Percentiles rank a stretch among this genome's conserved stretches.
phyloP scores from a whole-genome alignment of 148 eudicot genomes.

The Mesembryanthemum crystallinum region DNA sequence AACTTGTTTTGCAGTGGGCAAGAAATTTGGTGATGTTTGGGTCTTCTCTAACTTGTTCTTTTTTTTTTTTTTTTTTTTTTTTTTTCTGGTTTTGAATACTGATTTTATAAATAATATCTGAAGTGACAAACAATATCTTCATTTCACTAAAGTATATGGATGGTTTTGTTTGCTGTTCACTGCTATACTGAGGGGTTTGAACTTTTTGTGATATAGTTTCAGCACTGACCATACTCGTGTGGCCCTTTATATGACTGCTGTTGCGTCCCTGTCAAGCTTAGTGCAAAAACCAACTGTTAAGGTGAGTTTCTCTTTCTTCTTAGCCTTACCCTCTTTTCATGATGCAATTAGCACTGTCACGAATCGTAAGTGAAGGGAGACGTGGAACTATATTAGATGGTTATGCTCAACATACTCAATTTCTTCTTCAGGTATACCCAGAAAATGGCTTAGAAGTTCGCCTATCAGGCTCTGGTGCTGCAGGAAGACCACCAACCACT shows the following conservation, averaged over 20 bases:
- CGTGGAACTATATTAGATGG: background rate
- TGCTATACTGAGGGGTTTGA: constrained; percentile 1
- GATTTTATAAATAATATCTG: background rate
- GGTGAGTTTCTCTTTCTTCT: constrained; percentile 38
- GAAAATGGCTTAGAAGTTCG: constrained; percentile 70
- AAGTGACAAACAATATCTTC: background rate
- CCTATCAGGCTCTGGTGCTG: constrained; percentile 79
- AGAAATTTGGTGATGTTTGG: background rate
- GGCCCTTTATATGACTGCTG: constrained; percentile 75
- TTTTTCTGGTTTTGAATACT: background rate
- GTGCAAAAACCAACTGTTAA: constrained; percentile 70
- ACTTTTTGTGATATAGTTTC: constrained; percentile 51
- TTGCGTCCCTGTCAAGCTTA: constrained; percentile 69
- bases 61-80: too few relatives aligned
- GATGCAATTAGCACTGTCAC: background rate
- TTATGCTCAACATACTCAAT: background rate
- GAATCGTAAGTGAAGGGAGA: background rate
- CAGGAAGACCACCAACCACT: constrained; percentile 78
- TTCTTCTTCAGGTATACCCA: constrained; percentile 53
- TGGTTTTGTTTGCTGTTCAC: background rate
- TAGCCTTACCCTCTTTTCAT: background rate
- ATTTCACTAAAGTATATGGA: background rate
- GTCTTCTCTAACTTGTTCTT: background rate
- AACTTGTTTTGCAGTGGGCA: background rate
- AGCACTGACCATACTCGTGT: constrained; percentile 72